Evolutionary conservation across 2,329 filamentous ascomycete species (phyloP), one percentile per base, ranked within the genome.

Genomic region (Orbilia javanica): DNA sequence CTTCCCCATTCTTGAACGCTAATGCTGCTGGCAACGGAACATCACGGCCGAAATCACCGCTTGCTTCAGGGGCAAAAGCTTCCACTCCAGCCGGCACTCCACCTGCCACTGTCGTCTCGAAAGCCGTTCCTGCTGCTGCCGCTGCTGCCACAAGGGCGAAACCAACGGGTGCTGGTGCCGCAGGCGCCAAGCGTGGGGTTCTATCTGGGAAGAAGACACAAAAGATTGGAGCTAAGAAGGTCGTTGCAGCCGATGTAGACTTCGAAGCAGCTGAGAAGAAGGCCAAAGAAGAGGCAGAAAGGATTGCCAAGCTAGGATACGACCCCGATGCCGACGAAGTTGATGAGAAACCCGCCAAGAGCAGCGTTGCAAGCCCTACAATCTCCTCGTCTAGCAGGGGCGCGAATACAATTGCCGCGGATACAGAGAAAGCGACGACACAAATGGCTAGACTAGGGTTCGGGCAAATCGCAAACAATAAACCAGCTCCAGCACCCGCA

Each of bases 231-330:
- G 95, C 91, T 29, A 98, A 98, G 89, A 98, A 98, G 87, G 89
- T 97, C 36, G 89, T 88, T 2, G 88, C 87, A 53, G 77, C 67
- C 11, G 80, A 81, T 39, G 72, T 75, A 18, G 79, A 79, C 27
- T 99, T 99, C 82, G 96, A 99, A 80, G 96, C 95, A 84, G 96
- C 94, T 2, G 96, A 99, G 87, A 93, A 93, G 85, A 97, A 96
- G 86, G 96, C 96, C 50, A 97, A 95, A 84, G 96, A 98, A 85
- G 96, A 99, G 85, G 96, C 94, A 1, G 96, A 98, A 84, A 91
- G 96, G 81, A 96, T 97, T 83, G 94, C 92, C 84, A 97, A 97
- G 85, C 87, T 99, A 22, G 96, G 96, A 44, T 99, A 99, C 83
- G 94, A 99, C 82, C 93, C 94, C 0, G 92, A 97, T 80, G 94